Conservation (phyloP, 164 flowering plant species). For the Nelumbo lutea region DNA sequence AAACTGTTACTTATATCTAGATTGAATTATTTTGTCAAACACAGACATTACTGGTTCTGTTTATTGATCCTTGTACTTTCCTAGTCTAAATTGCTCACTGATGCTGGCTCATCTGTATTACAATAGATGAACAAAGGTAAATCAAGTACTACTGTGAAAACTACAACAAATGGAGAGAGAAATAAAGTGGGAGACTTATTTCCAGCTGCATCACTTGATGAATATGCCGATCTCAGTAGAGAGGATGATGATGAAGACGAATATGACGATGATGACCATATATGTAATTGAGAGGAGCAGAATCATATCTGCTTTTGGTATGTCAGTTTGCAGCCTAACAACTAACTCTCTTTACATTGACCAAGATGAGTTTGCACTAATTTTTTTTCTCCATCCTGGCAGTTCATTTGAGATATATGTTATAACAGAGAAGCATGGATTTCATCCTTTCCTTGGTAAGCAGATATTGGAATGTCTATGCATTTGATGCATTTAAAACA, state of each 20-base stretch:
- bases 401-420: too few species aligned
- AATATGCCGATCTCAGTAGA: constrained; percentile 36
- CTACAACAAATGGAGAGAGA: constrained; percentile 19
- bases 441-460: too few species aligned
- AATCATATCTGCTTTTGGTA: not conserved
- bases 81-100: not conserved
- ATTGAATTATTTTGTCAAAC: too few species aligned
- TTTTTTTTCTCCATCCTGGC: too few species aligned
- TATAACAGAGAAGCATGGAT: too few species aligned
- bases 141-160: constrained; percentile 23
- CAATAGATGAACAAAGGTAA: constrained; percentile 72
- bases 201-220: constrained; percentile 48
- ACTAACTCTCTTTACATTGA: too few species aligned
- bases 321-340: too few species aligned
- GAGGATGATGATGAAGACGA: constrained; percentile 15
- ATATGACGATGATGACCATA: constrained; percentile 7
- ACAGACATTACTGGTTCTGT: too few species aligned
- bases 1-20: too few species aligned
- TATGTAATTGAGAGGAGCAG: constrained; percentile 9
- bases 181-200: constrained; percentile 50
- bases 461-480: too few species aligned
- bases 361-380: too few species aligned
- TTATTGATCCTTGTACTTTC: not conserved
- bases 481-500: too few species aligned
- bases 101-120: constrained; percentile 4